Conservation (phyloP, 306 rosid genomes). For the Luffa acutangula region DNA sequence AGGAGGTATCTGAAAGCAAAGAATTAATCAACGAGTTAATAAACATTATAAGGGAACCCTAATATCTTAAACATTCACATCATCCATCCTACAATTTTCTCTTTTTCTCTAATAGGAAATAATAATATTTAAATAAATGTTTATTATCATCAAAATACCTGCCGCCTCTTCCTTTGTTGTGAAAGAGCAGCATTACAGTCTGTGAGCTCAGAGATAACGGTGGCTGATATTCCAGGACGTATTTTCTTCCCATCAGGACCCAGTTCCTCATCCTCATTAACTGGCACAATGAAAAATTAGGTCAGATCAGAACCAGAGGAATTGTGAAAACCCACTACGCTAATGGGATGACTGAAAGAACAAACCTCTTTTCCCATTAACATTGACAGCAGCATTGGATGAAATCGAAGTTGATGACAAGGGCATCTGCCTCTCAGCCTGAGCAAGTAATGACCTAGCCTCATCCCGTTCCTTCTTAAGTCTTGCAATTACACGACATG, state of each 20-base stretch:
- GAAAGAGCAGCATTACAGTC: constrained; percentile 88
- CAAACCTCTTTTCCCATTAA: constrained; percentile 81
- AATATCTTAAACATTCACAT: neutral
- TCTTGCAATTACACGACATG: constrained; percentile 93
- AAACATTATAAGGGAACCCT: neutral
- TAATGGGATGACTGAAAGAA: neutral
- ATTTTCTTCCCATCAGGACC: constrained; percentile 54
- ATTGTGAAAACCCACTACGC: neutral
- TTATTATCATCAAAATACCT: constrained; percentile 34
- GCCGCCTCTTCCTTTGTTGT: constrained; percentile 78
- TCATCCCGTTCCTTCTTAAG: constrained; percentile 88
- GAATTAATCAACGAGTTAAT: neutral
- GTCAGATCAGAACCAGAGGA: neutral
- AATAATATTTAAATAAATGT: neutral
- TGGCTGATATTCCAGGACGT: constrained; percentile 59
- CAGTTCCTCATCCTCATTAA: constrained; percentile 51
- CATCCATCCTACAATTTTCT: neutral
- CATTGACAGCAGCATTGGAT: constrained; percentile 42
- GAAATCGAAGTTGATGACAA: constrained; percentile 27
- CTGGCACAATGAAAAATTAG: constrained; percentile 10
- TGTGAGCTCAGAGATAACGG: constrained; percentile 58
- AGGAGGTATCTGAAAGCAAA: constrained; percentile 48
- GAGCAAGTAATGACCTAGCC: constrained; percentile 77
- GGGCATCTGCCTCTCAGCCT: constrained; percentile 69
- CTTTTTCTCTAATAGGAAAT: neutral